Evolutionary conservation across 495 filamentous ascomycete species (phyloP), one percentile per base, ranked within the genome.

Genomic region (Penicillium pancosmium): DNA sequence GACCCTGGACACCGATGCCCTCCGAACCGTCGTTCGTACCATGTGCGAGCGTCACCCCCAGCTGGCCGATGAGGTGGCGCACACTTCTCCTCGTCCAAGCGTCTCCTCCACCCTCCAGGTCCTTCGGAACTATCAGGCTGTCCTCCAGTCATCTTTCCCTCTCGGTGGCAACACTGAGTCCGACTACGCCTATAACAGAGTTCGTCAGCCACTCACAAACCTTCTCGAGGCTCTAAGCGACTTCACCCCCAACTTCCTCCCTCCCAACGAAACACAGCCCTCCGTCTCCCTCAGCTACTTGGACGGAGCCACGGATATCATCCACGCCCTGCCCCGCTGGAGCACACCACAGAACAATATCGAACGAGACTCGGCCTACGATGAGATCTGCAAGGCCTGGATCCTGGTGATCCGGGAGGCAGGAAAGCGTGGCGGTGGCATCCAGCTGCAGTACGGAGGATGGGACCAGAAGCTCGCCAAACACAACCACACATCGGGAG

Each of bases 331-430:
- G 40, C 94, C 94, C 5, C 84, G 91, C 50, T 98, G 91, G 90
- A 88, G 89, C 60, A 89, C 85, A 53, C 89, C 87, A 41, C 84
- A 89, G 61, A 88, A 98, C 71, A 93, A 92, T 56, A 82, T 94
- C 61, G 90, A 94, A 78, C 96, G 97, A 71, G 86, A 94, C 60
- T 91, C 91, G 61, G 92, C 93, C 13, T 98, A 98, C 69, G 93
- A 98, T 64, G 95, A 97, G 71, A 91, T 98, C 44, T 87, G 91
- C 47, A 89, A 87, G 64, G 95, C 94, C 10, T 98, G 94, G 94
- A 86, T 92, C 31, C 68, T 96, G 68, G 93, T 96, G 43, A 91
- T 98, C 54, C 87, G 86, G 35, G 94, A 98, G 70, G 92, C 93
- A 10, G 86, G 91, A 19, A 97, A 97, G 75, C 81, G 88, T 52